Evolutionary conservation across 2,329 filamentous ascomycete genomes (phyloP).

Genomic region (Epichloe uncinata): DNA sequence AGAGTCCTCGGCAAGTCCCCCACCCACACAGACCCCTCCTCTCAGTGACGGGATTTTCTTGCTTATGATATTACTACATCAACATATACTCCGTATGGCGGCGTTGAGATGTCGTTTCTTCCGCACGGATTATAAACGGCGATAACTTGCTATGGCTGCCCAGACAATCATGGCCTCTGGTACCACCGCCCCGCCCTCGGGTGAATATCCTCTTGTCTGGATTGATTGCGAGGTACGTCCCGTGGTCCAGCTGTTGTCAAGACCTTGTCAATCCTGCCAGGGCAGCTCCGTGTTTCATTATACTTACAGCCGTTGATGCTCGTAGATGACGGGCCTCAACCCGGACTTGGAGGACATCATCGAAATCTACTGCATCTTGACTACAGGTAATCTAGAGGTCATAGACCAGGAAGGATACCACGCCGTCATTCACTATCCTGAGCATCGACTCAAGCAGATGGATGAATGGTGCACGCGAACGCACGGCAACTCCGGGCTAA

Average conservation of each 20-base stretch:
- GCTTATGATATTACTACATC: too few relatives aligned
- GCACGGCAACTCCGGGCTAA: constrained; percentile 72
- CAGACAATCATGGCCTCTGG: neutral
- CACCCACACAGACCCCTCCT: too few relatives aligned
- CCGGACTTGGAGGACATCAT: constrained; percentile 70
- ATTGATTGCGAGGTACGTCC: constrained; percentile 52
- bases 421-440: constrained; percentile 59
- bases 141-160: neutral
- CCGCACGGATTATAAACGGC: neutral
- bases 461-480: constrained; percentile 78
- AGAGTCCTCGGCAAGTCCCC: neutral
- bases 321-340: constrained; percentile 70
- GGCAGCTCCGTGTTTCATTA: neutral
- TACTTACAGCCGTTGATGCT: neutral
- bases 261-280: neutral
- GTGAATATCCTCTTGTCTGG: constrained; percentile 60
- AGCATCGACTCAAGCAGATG: constrained; percentile 61
- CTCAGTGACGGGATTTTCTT: too few relatives aligned
- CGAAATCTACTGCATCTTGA: constrained; percentile 86
- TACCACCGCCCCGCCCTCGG: neutral
- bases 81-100: too few relatives aligned
- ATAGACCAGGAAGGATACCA: constrained; percentile 71
- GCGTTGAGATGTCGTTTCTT: neutral
- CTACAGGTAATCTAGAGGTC: constrained; percentile 62
- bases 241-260: neutral